Percentiles rank a stretch among this genome's conserved stretches.
phyloP scores from a whole-genome alignment of 441 rosid genomes.

The Isatis lusitanica region DNA sequence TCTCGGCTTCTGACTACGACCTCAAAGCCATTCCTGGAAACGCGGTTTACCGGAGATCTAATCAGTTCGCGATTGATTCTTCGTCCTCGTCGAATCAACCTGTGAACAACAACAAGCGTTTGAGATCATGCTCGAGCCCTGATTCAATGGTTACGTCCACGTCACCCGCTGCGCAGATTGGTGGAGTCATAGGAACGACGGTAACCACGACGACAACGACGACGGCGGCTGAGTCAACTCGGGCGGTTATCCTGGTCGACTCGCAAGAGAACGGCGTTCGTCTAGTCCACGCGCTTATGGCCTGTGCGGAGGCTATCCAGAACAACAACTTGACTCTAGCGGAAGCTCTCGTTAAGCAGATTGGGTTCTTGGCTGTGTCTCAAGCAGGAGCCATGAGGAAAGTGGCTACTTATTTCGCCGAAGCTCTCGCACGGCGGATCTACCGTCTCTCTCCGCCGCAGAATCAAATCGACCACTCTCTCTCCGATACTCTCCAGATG shows the following conservation, averaged over 20 bases:
- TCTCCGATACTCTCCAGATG: conserved; percentile 65
- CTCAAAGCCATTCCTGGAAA: conserved; percentile 77
- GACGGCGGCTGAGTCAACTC: conserved; percentile 44
- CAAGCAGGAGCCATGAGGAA: conserved; percentile 89
- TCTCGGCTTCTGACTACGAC: conserved; percentile 57
- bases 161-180: conserved; percentile 32
- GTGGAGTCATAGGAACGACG: conserved; percentile 26
- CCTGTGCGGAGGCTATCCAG: conserved; percentile 84
- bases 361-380: conserved; percentile 59
- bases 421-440: conserved; percentile 75
- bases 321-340: conserved; percentile 53
- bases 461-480: conserved; percentile 44
- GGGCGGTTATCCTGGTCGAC: conserved; percentile 69
- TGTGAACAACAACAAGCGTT: conserved; percentile 40
- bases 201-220: conserved; percentile 10
- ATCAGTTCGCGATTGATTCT: conserved; percentile 33
- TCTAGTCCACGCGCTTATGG: conserved; percentile 78
- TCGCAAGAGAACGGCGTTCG: conserved; percentile 83
- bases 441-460: conserved; percentile 62
- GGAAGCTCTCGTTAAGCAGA: conserved; percentile 68
- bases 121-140: conserved; percentile 45
- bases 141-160: conserved; percentile 38
- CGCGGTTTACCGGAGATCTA: conserved; percentile 46
- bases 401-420: conserved; percentile 88
- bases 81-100: conserved; percentile 39